Conservation (phyloP, 768 basidiomycete species). For the Flagelloscypha sp. region DNA sequence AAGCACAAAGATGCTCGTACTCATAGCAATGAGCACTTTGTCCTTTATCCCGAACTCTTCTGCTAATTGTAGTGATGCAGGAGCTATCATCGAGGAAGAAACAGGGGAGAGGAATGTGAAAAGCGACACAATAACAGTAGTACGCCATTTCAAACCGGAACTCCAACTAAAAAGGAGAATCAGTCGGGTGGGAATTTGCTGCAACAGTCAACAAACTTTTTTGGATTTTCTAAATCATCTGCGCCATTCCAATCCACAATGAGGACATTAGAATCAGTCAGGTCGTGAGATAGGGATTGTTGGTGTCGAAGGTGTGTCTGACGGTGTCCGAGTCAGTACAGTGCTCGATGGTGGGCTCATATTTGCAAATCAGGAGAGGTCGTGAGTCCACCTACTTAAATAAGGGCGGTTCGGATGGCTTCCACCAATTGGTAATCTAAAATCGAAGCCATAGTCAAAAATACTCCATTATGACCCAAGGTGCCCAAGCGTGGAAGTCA, state of each 20-base stretch:
- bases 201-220: constrained; percentile 32
- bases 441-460: too few species aligned
- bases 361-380: too few species aligned
- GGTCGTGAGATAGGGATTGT: too few species aligned
- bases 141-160: constrained; percentile 52
- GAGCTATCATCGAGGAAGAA: constrained; percentile 70
- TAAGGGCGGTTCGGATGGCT: too few species aligned
- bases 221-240: constrained; percentile 49
- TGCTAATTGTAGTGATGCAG: constrained; percentile 46
- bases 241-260: constrained; percentile 61
- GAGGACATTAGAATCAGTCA: too few species aligned
- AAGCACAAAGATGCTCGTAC: constrained; percentile 51
- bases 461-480: too few species aligned
- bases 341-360: too few species aligned
- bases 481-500: too few species aligned
- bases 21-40: constrained; percentile 41
- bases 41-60: constrained; percentile 47
- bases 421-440: too few species aligned
- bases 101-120: constrained; percentile 66
- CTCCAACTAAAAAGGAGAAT: constrained; percentile 39
- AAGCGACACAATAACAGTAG: constrained; percentile 52
- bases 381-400: too few species aligned
- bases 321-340: too few species aligned
- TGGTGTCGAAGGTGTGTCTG: too few species aligned
- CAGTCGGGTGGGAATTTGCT: neutral